Conservation (phyloP, 2,329 filamentous ascomycete species). For the Pseudocercospora fuligena region DNA sequence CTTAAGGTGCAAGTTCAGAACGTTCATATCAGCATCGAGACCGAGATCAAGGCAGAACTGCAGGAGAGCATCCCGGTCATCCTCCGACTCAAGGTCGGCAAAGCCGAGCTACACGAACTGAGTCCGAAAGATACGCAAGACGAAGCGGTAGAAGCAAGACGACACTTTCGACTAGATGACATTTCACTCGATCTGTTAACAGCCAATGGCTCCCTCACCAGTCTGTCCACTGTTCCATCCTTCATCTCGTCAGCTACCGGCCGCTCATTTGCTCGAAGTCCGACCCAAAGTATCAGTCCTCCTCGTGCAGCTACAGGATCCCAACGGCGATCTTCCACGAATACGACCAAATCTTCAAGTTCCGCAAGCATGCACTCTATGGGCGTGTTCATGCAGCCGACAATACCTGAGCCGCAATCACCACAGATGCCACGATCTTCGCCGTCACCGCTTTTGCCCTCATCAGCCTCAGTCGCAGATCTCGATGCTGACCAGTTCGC, state of each 20-base stretch:
- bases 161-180: slow-evolving; percentile 29
- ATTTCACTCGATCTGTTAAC: slow-evolving; percentile 38
- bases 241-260: not conserved
- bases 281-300: not conserved
- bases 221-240: slow-evolving; percentile 29
- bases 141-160: not conserved
- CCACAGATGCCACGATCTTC: slow-evolving; percentile 2
- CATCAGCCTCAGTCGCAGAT: slow-evolving; percentile 5
- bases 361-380: not conserved
- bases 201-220: slow-evolving; percentile 28
- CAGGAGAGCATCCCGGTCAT: slow-evolving; percentile 54
- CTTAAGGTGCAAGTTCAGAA: slow-evolving; percentile 69
- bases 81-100: slow-evolving; percentile 68
- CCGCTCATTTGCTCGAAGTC: not conserved
- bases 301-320: not conserved
- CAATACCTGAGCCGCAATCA: not conserved
- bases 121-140: not conserved
- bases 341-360: slow-evolving; percentile 10
- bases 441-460: not conserved
- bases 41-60: slow-evolving; percentile 43
- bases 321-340: slow-evolving; percentile 1
- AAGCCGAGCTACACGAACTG: slow-evolving; percentile 70
- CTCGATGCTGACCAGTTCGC: slow-evolving; percentile 48
- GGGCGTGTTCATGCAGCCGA: slow-evolving; percentile 16
- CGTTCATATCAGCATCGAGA: slow-evolving; percentile 71